Conservation (phyloP, 371 early-diverging fungal genomes). For the Fennellomyces sp. region DNA sequence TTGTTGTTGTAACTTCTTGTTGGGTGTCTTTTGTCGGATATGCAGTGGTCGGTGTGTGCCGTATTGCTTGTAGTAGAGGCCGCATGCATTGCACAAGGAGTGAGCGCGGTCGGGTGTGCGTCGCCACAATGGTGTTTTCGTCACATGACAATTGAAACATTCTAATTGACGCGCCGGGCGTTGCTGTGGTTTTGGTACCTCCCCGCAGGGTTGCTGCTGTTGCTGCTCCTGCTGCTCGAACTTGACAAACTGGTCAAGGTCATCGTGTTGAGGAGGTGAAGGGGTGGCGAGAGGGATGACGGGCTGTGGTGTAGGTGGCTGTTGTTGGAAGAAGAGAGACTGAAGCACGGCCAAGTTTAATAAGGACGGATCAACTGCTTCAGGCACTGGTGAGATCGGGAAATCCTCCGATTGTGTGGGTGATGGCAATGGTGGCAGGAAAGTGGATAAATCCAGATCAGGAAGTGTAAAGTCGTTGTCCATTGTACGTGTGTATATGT, state of each 20-base stretch:
- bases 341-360: neutral
- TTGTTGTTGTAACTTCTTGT: constrained; percentile 9
- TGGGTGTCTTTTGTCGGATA: constrained; percentile 57
- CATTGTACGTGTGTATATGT: neutral
- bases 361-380: constrained; percentile 2
- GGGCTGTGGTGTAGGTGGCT: neutral
- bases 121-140: constrained; percentile 85
- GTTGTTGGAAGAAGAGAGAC: neutral
- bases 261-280: constrained; percentile 2
- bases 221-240: neutral
- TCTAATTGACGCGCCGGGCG: constrained; percentile 61
- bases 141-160: constrained; percentile 82
- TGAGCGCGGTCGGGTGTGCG: constrained; percentile 76
- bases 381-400: neutral
- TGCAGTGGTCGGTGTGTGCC: constrained; percentile 71
- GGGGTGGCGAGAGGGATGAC: neutral
- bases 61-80: constrained; percentile 79
- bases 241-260: constrained; percentile 3
- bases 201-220: neutral
- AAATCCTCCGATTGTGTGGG: neutral
- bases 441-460: neutral
- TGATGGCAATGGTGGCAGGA: constrained; percentile 1
- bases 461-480: neutral
- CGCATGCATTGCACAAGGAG: constrained; percentile 86
- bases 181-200: too few species aligned